These are phyloP conservation scores for Citrus cavaleriei DNA, from an alignment of 345 rosid genomes.

Conservation along the genomic window DNA sequence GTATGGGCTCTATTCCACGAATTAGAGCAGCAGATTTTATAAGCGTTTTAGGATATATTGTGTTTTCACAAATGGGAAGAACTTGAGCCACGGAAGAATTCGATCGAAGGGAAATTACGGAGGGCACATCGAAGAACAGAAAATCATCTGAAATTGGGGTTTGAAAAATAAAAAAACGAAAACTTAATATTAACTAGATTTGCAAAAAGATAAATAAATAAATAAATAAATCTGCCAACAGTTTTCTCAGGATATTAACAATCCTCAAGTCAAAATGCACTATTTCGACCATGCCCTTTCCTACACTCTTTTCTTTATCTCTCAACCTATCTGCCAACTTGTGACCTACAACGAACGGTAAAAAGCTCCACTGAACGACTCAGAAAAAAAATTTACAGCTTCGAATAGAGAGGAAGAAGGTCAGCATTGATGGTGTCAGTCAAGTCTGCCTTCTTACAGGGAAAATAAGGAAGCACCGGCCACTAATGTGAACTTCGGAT, in stretches of 20 bases:
- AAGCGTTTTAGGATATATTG: background rate
- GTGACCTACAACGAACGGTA: conserved; percentile 2
- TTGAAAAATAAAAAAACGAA: no score
- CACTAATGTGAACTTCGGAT: conserved; percentile 20
- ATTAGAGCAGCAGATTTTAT: background rate
- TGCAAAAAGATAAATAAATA: background rate
- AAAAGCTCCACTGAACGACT: conserved; percentile 23
- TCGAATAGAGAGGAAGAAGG: conserved; percentile 28
- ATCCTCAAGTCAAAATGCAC: background rate
- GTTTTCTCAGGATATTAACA: background rate
- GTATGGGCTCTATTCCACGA: background rate
- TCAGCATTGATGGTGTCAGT: conserved; percentile 5
- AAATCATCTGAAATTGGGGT: no score
- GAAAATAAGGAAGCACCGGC: background rate
- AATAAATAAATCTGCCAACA: background rate
- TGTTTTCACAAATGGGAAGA: background rate
- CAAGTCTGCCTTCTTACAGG: background rate
- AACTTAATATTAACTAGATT: background rate
- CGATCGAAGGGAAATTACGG: no score
- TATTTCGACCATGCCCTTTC: background rate
- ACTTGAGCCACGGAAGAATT: background rate
- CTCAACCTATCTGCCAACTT: conserved; percentile 3
- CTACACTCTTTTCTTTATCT: background rate
- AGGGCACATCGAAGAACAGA: no score
- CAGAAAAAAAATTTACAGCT: conserved; percentile 29